Base-by-base conservation (phyloP, 495 filamentous ascomycete species). In the Penicillium bialowiezense region DNA sequence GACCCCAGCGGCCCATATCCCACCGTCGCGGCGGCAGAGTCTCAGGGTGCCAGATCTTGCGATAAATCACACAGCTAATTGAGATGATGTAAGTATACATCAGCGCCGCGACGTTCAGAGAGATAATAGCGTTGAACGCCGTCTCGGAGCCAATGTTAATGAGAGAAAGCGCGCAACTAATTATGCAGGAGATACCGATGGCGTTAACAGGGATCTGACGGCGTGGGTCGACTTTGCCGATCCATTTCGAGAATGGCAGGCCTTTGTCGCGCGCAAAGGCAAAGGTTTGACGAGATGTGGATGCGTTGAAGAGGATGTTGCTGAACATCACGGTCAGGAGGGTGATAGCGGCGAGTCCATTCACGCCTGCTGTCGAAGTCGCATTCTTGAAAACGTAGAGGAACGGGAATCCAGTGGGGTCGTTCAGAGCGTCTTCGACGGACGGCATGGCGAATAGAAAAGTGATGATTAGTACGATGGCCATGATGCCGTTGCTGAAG, bases 191-290 rank as follows among this genome's bases (percentile, higher is more conserved):
- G 20, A 80, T 38, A 2, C 33, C 42, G 28, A 52, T 52, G 0
- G 79, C 69, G 48, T 76, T 76, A 20, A 73, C 59, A 2, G 75
- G 79, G 19, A 85, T 71, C 38, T 70, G 65, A 57, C 60, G 60
- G 1, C 54, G 21, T 4, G 58, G 52, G 42, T 75, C 72, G 4
- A 73, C 45, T 7, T 62, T 37, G 10, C 65, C 64, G 28, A 51
- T 68, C 62, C 59, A 41, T 45, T 59, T 1, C 0, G 68, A 47
- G 35, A 63, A 70, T 19, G 62, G 57, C 7, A 73, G 62, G 3
- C 72, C 72, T 36, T 68, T 63, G 26, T 76, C 72, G 5, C 72
- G 61, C 5, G 72, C 71, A 55, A 76, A 75, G 3, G 72, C 64
- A 33, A 59, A 71, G 1, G 69, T 55, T 38, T 74, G 52, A 7